Percentiles rank a stretch among this genome's conserved stretches.
Conservation (phyloP, 208 protist genomes). For the Acanthamoeba healyi region DNA sequence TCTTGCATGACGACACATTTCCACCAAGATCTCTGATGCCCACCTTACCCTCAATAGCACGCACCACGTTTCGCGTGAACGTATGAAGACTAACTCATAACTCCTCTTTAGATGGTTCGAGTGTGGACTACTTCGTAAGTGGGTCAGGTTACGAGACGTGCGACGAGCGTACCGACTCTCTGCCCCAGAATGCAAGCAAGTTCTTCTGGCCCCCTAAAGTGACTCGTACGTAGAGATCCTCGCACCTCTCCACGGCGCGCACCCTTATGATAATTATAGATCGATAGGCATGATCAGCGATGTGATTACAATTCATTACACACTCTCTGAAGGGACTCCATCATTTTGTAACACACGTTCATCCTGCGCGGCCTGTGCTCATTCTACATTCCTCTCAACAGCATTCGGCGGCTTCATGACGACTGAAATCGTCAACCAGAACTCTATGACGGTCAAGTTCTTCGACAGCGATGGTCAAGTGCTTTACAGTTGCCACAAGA, state of each 20-base stretch:
- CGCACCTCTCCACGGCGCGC: background rate
- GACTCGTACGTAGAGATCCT: background rate
- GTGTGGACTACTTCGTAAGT: slow-evolving; percentile 20
- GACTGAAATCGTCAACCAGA: background rate
- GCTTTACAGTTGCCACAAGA: background rate
- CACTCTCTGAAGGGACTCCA: slow-evolving; percentile 11
- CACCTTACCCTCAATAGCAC: no score
- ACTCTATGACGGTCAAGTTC: background rate
- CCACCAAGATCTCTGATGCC: slow-evolving; percentile 59
- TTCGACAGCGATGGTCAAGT: background rate
- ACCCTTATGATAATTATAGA: slow-evolving; percentile 34
- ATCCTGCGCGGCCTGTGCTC: background rate
- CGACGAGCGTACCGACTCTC: background rate
- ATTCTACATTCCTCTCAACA: background rate
- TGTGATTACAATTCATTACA: slow-evolving; percentile 5
- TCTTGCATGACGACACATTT: slow-evolving; percentile 57
- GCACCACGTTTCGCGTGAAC: background rate
- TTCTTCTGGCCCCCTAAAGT: slow-evolving; percentile 57
- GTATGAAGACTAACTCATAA: slow-evolving; percentile 31
- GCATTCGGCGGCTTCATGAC: slow-evolving; percentile 18
- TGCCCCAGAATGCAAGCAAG: slow-evolving; percentile 40
- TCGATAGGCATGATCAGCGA: slow-evolving; percentile 56
- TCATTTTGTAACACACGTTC: background rate
- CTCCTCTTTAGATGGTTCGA: background rate
- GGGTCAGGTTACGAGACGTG: slow-evolving; percentile 5